Evolutionary conservation across 202 grass and related monocot species (phyloP), one percentile per base, ranked within the genome.

Genomic region (Musa balbisiana): DNA sequence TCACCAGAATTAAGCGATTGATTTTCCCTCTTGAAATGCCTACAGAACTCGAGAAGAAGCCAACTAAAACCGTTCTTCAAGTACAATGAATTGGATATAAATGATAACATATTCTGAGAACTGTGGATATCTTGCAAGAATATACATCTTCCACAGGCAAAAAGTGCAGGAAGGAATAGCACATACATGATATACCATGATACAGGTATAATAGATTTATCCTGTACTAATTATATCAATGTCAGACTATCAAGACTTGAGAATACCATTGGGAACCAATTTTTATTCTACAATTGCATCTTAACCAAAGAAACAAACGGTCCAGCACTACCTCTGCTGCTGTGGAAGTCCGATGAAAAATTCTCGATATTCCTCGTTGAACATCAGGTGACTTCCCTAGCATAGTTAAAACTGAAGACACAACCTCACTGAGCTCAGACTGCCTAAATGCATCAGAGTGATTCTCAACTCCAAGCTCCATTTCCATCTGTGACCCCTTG

Each of bases 361-460:
- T 87, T 77, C 90, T 91, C 71, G 90, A 83, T 59, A 97, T 86
- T 85, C 93, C 93, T 88, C 90, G 90, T 83, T 97, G 90, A 85
- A 92, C 64, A 82, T 97, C 93, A 80, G 82, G 84, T 15, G 82
- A 86, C 80, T 81, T 91, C 85, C 88, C 90, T 19, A 97, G 80
- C 77, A 80, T 89, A 59, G 69, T 84, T 11, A 97, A 79, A 86
- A 93, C 84, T 71, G 88, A 89, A 51, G 82, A 91, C 81, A 97
- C 83, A 79, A 89, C 82, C 66, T 74, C 83, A 82, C 83, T 82
- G 66, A 93, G 55, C 54, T 91, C 90, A 77, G 84, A 80, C 77
- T 87, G 87, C 26, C 66, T 79, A 79, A 53, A 64, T 69, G 23
- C 25, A 80, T 55, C 55, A 13, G 52, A 79, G 14, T 33, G 55